These are phyloP conservation scores for Mesostigma viride DNA, from an alignment of 139 green algal species.

Conservation along the genomic window DNA sequence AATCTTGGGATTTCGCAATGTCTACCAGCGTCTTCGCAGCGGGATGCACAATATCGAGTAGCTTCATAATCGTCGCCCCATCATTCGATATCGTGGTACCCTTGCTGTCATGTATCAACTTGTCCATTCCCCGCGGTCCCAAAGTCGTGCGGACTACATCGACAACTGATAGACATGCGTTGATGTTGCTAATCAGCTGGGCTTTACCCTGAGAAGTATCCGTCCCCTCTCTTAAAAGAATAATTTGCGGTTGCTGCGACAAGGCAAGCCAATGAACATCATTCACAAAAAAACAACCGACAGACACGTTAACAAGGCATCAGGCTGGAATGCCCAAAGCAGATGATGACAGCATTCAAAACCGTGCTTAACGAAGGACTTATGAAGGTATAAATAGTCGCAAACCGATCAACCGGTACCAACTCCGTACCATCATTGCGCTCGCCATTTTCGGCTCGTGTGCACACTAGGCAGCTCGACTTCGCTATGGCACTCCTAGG, in stretches of 20 bases:
- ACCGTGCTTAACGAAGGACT: too few relatives aligned
- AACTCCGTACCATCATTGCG: too few relatives aligned
- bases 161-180: constrained; percentile 89
- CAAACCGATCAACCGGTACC: too few relatives aligned
- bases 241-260: constrained; percentile 93
- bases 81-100: constrained; percentile 95
- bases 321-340: too few relatives aligned
- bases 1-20: constrained; percentile 88
- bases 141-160: constrained; percentile 87
- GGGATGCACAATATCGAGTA: constrained; percentile 95
- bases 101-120: constrained; percentile 82
- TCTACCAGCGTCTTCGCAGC: constrained; percentile 92
- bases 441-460: too few relatives aligned
- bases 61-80: constrained; percentile 97
- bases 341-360: too few relatives aligned
- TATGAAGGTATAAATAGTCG: too few relatives aligned
- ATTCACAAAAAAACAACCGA: neutral
- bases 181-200: constrained; percentile 98
- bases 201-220: constrained; percentile 91
- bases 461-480: too few relatives aligned
- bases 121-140: constrained; percentile 96
- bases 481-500: too few relatives aligned
- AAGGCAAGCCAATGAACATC: neutral
- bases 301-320: neutral
- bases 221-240: constrained; percentile 95